Evolutionary conservation across 345 rosid genomes (phyloP), one percentile per base, ranked within the genome.

Genomic region (Turritis glabra): DNA sequence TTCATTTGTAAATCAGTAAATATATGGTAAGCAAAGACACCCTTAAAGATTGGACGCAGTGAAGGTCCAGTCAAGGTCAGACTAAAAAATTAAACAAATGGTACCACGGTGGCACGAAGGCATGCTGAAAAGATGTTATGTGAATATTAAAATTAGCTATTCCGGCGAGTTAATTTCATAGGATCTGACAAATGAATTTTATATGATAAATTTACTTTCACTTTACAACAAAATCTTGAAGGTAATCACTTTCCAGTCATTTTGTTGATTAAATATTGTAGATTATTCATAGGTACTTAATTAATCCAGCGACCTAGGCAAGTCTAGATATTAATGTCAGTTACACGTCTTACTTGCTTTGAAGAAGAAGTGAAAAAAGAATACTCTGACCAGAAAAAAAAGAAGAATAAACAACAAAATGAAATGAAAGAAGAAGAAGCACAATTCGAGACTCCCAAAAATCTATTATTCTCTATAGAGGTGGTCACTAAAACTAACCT

Each of bases 161-260:
- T 47, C 47, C 80, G 76, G 80, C 67, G 67, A 76, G 18, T 54
- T 23, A 30, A 63, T 56, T 56, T 71, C 80, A 64, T 64, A 77
- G 80, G 72, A 53, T 55, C 72, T 71, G 80, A 77, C 80, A 71
- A 77, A 33, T 47, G 53, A 37, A 18, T 77, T 77, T 63, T 55
- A 64, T 64, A 76, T 62, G 38, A 22, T 68, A 69, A 54, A 60
- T 47, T 76, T 61, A 61, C 58, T 46, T 55, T 33, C 41, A 69
- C 26, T 43, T 69, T 69, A 21, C 14, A 23, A 43, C 64, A 69
- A 76, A 67, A 69, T 76, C 75, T 62, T 44, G 26, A 53, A 53
- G 51, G 66, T 41, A 38, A 73, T 69, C 79, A 64, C 30, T 64
- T 63, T 64, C 13, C 66, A 64, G 76, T 1, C 80, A 71, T 71